Conservation (phyloP, 2,329 filamentous ascomycete genomes). For the Penicillium nordicum region DNA sequence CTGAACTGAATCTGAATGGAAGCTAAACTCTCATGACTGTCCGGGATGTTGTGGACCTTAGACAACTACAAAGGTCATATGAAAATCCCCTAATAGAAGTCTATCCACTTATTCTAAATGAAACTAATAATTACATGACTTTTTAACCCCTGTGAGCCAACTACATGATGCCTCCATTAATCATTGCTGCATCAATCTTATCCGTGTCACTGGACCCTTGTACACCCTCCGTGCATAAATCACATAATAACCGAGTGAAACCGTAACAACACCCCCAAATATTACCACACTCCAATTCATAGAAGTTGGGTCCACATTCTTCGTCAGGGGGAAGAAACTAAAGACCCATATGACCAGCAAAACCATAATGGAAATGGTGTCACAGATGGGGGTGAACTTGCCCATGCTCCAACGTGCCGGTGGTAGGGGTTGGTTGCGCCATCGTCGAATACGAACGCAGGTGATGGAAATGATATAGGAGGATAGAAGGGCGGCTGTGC, state of each 20-base stretch:
- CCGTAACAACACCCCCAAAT: background rate
- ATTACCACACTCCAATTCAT: background rate
- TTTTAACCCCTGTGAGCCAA: too few species aligned
- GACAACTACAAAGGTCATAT: too few species aligned
- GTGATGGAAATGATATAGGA: slow-evolving; percentile 28
- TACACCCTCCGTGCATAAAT: background rate
- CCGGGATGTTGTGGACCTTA: too few species aligned
- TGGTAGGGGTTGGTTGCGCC: background rate
- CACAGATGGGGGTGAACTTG: background rate
- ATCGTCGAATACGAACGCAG: background rate
- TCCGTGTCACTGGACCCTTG: background rate
- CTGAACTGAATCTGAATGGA: too few species aligned
- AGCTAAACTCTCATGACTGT: too few species aligned
- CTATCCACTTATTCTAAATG: background rate
- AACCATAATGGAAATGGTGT: background rate
- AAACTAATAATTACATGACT: too few species aligned
- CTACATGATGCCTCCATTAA: background rate
- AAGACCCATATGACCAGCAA: background rate
- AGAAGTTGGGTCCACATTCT: background rate
- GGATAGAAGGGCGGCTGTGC: slow-evolving; percentile 31
- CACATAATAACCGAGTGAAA: background rate
- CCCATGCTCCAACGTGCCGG: background rate
- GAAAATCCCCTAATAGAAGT: too few species aligned
- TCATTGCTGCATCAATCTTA: background rate
- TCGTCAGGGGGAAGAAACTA: background rate